Evolutionary conservation across 1,139 yeast species (phyloP).

Genomic region (Blastobotrys raffinosifermentans): DNA sequence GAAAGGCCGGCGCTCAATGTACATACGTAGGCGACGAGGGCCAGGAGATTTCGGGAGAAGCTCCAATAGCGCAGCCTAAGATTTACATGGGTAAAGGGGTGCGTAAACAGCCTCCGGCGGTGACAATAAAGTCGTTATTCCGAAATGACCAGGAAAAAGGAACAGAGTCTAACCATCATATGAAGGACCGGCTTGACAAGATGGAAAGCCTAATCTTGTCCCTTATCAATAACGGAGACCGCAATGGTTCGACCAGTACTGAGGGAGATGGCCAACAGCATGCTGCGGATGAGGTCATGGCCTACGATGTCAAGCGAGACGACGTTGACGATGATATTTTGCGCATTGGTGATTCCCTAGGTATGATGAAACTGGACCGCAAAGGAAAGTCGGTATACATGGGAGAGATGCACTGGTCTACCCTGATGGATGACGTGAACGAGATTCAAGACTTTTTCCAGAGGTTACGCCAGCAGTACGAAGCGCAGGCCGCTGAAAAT

Average conservation of each 20-base stretch:
- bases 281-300: slow-evolving; percentile 14
- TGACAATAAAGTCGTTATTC: slow-evolving; percentile 5
- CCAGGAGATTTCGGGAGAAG: not conserved
- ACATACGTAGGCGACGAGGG: slow-evolving; percentile 5
- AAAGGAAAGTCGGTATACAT: slow-evolving; percentile 33
- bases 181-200: slow-evolving; percentile 27
- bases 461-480: slow-evolving; percentile 14
- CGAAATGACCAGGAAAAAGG: slow-evolving; percentile 4
- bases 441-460: slow-evolving; percentile 28
- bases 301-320: slow-evolving; percentile 5
- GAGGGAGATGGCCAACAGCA: slow-evolving; percentile 3
- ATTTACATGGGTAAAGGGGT: not conserved
- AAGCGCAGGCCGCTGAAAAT: slow-evolving; percentile 8
- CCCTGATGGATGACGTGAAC: slow-evolving; percentile 28
- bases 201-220: slow-evolving; percentile 29
- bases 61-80: slow-evolving; percentile 2
- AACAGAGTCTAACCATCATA: slow-evolving; percentile 13
- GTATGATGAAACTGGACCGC: slow-evolving; percentile 32
- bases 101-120: not conserved
- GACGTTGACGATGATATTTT: slow-evolving; percentile 19
- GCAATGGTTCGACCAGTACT: too few relatives aligned
- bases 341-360: slow-evolving; percentile 29
- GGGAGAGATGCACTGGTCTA: slow-evolving; percentile 36
- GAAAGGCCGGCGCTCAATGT: slow-evolving; percentile 20
- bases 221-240: slow-evolving; percentile 15